phyloP scores from a whole-genome alignment of 2,329 filamentous ascomycete species.

The Ceratocystis cubensis region DNA sequence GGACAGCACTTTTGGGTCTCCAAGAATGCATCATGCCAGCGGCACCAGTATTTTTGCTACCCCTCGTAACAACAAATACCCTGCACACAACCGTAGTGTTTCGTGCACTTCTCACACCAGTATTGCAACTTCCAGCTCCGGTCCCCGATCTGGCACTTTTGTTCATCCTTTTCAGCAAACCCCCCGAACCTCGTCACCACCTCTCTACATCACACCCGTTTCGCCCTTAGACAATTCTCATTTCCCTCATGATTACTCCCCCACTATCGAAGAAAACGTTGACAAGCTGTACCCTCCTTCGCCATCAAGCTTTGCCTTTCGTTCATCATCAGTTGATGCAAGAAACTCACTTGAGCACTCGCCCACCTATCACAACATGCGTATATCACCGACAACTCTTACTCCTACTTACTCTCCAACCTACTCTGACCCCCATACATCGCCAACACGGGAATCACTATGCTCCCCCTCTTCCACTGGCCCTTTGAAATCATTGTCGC shows the following conservation, averaged over 20 bases:
- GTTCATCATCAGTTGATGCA: constrained; percentile 15
- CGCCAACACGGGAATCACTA: constrained; percentile 22
- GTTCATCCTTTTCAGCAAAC: constrained; percentile 54
- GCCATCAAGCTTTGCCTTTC: constrained; percentile 11
- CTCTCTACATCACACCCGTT: constrained; percentile 32
- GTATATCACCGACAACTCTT: constrained; percentile 32
- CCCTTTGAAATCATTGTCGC: constrained; percentile 29
- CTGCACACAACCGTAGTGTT: constrained; percentile 45
- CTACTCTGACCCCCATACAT: constrained; percentile 36
- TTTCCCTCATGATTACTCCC: constrained; percentile 39
- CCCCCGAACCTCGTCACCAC: constrained; percentile 42
- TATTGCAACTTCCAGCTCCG: constrained; percentile 29
- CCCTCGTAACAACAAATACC: constrained; percentile 29
- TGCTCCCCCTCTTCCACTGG: constrained; percentile 22
- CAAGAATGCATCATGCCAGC: constrained; percentile 12
- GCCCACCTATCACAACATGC: constrained; percentile 24
- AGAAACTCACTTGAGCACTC: constrained; percentile 16
- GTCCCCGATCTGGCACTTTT: constrained; percentile 34
- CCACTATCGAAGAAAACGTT: constrained; percentile 43
- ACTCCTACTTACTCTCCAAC: constrained; percentile 29
- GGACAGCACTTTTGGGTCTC: constrained; percentile 14
- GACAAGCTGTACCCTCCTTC: constrained; percentile 28
- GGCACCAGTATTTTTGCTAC: constrained; percentile 19
- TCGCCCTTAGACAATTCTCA: constrained; percentile 24
- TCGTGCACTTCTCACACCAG: constrained; percentile 47